Evolutionary conservation across 257 asterid genomes (phyloP).

Genomic region (Nicotiana otophora): DNA sequence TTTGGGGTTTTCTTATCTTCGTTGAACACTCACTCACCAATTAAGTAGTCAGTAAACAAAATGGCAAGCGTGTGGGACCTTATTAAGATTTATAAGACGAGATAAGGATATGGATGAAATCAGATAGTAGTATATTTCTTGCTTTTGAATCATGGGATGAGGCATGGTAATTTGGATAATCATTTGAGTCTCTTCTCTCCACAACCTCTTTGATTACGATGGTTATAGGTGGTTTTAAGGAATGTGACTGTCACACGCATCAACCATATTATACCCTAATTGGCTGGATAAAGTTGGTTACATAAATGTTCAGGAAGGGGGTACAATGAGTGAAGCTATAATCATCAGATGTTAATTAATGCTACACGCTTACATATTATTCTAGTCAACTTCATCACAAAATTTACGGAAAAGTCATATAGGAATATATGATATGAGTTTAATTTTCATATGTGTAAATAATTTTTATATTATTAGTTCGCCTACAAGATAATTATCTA

Average conservation of each 20-base stretch:
- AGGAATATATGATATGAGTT: neutral
- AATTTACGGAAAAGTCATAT: neutral
- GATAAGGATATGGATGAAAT: slow-evolving; percentile 8
- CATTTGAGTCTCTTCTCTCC: neutral
- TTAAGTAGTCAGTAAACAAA: neutral
- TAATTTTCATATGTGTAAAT: no score
- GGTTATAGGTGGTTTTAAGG: neutral
- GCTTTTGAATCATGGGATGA: neutral
- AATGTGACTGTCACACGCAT: neutral
- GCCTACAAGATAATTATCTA: no score
- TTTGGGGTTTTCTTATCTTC: neutral
- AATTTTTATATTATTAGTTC: no score
- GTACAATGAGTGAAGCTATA: neutral
- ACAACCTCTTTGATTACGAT: neutral
- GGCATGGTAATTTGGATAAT: neutral
- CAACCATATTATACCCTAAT: neutral
- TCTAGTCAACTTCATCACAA: neutral
- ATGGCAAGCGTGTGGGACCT: slow-evolving; percentile 6
- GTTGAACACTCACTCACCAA: neutral
- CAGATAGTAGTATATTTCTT: neutral
- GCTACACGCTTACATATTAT: neutral
- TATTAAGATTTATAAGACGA: neutral
- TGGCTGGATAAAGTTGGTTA: neutral
- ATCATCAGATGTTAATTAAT: neutral
- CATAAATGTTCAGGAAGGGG: neutral